Evolutionary conservation across 2,329 filamentous ascomycete genomes (phyloP), one percentile per base, ranked within the genome.

Genomic region (Geoglossum cookeanum): DNA sequence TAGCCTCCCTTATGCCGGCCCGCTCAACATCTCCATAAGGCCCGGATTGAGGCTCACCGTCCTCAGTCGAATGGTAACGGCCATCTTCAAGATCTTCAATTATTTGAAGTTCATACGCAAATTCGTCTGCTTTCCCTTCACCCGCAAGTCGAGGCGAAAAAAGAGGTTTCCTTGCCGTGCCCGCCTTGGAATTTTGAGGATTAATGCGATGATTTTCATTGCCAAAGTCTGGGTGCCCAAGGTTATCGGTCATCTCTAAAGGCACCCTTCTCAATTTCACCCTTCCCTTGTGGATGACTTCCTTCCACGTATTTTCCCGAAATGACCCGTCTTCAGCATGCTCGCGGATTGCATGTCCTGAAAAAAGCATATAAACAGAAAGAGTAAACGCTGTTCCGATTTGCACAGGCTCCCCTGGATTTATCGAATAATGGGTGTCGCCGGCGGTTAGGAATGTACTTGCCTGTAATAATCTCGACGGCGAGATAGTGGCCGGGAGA

Each of bases 311-410:
- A 0, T 88, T 74, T 71, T 82, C 69, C 71, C 85, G 66, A 62
- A 82, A 63, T 63, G 42, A 42, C 30, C 78, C 70, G 67, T 80
- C 69, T 69, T 80, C 70, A 63, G 78, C 73, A 17, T 77, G 74
- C 2, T 75, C 71, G 44, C 78, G 71, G 48, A 73, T 72, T 3
- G 83, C 74, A 68, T 97, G 89, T 1, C 88, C 85, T 1, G 83
- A 76, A 64, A 97, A 98, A 0, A 97, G 77, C 89, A 97, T 96
- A 69, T 97, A 98, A 62, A 97, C 72, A 0, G 90, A 94, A 6
- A 97, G 69, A 0, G 80, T 84, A 65, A 96, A 97, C 0, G 83
- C 80, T 0, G 91, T 89, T 0, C 92, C 92, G 59, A 97, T 85
- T 65, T 96, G 89, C 51, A 87, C 81, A 0, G 84, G 77, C 8